These are phyloP conservation scores for Chrysoporthe puriensis DNA, from an alignment of 2,329 filamentous ascomycete genomes.

Conservation along the genomic window DNA sequence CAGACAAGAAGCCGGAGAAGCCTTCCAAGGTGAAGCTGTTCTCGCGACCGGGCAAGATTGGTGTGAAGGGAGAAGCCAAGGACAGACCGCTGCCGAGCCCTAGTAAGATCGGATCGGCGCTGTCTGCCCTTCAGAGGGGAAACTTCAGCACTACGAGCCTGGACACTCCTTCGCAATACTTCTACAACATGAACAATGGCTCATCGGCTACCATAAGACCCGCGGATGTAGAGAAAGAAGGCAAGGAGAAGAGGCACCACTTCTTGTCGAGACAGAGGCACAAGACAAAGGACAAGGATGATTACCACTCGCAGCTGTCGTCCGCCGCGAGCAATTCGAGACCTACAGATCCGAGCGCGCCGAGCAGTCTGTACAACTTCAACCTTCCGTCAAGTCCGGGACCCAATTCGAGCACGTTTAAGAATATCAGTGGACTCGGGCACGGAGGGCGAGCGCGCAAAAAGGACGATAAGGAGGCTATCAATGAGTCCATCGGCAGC, in stretches of 20 bases:
- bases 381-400: conserved; percentile 73
- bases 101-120: conserved; percentile 68
- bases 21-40: conserved; percentile 78
- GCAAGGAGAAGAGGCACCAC: conserved; percentile 79
- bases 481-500: conserved; percentile 53
- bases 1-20: conserved; percentile 71
- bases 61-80: conserved; percentile 68
- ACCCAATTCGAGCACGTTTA: conserved; percentile 69
- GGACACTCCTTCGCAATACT: conserved; percentile 63
- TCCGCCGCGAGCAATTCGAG: conserved; percentile 78
- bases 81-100: conserved; percentile 73
- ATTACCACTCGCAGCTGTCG: conserved; percentile 72
- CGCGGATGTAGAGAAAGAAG: conserved; percentile 62
- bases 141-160: conserved; percentile 76
- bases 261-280: conserved; percentile 80
- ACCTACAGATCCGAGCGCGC: conserved; percentile 74
- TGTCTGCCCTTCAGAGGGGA: conserved; percentile 66
- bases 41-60: conserved; percentile 75
- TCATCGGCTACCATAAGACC: conserved; percentile 78
- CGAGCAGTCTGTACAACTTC: conserved; percentile 79
- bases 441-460: conserved; percentile 76
- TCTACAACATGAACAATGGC: conserved; percentile 77
- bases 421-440: conserved; percentile 81
- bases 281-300: conserved; percentile 73
- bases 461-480: conserved; percentile 67